Base-by-base conservation (phyloP, 176 grass and related monocot genomes). In the Areca catechu region DNA sequence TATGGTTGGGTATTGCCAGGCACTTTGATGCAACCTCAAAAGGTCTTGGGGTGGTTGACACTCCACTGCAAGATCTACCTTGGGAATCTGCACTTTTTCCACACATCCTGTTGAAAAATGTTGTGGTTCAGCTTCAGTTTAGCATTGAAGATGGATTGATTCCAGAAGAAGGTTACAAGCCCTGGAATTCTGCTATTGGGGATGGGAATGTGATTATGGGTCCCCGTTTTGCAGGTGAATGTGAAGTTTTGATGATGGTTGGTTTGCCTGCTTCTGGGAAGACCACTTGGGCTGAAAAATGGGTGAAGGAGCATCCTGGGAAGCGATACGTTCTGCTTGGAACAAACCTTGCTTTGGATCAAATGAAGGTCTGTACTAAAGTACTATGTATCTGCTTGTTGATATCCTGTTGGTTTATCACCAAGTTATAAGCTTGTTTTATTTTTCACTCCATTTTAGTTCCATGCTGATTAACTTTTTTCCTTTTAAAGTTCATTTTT, bases 251-350 rank as follows among this genome's bases (percentile, higher is more conserved):
- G 62, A 84, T 84, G 86, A 84, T 84, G 86, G 74, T 84, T 24
- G 86, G 86, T 24, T 78, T 89, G 50, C 86, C 77, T 1, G 77
- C 86, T 19, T 84, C 86, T 12, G 86, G 86, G 52, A 89, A 89
- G 19, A 74, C 74, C 17, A 84, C 80, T 5, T 89, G 80, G 80
- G 80, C 86, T 71, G 77, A 89, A 37, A 84, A 81, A 60, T 78
- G 73, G 57, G 63, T 81, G 30, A 84, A 60, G 77, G 70, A 81
- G 20, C 73, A 84, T 67, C 77, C 71, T 0, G 77, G 81, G 56
- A 89, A 81, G 27, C 80, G 80, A 14, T 75, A 68, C 3, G 55
- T 89, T 50, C 48, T 89, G 69, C 86, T 89, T 3, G 86, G 80
- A 20, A 89, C 80, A 60, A 84, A 84, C 22, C 80, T 84, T 68